Evolutionary conservation across 1,284 basidiomycete genomes (phyloP).

Genomic region (Microbotryum scabiosae): DNA sequence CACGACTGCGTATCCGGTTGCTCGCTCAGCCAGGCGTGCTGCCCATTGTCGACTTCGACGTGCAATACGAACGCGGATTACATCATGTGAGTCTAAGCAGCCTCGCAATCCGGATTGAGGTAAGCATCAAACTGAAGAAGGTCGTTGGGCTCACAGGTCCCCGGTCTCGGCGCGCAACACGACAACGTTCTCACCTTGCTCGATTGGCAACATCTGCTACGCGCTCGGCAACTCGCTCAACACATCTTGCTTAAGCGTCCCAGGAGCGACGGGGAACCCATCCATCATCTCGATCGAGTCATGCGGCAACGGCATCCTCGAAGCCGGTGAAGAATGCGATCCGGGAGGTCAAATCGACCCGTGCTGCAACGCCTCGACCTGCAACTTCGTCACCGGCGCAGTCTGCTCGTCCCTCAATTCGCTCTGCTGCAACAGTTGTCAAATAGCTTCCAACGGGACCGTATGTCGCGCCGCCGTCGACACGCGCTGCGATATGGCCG

Average conservation of each 20-base stretch:
- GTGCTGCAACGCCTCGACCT: constrained; percentile 71
- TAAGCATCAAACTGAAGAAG: not conserved
- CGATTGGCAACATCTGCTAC: constrained; percentile 74
- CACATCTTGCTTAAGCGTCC: constrained; percentile 32
- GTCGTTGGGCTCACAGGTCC: constrained; percentile 49
- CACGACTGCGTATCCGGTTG: constrained; percentile 53
- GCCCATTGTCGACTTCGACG: constrained; percentile 54
- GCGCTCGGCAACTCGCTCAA: constrained; percentile 39
- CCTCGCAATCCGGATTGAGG: not conserved
- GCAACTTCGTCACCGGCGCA: constrained; percentile 63
- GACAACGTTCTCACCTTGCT: constrained; percentile 66
- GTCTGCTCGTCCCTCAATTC: constrained; percentile 72
- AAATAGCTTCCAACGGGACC: constrained; percentile 53
- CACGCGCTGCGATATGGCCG: constrained; percentile 61
- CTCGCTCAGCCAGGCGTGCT: constrained; percentile 53
- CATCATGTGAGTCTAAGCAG: constrained; percentile 56
- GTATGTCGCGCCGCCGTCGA: constrained; percentile 68
- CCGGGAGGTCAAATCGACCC: constrained; percentile 58
- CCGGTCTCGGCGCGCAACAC: constrained; percentile 47
- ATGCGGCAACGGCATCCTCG: constrained; percentile 70
- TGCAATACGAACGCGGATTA: constrained; percentile 57
- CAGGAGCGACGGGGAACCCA: constrained; percentile 19
- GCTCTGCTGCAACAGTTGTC: constrained; percentile 67
- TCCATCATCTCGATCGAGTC: constrained; percentile 37
- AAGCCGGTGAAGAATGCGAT: constrained; percentile 73